Percentiles rank a stretch among this genome's conserved stretches.
Conservation (phyloP, 2,329 filamentous ascomycete species). For the Talaromyces atroroseus region DNA sequence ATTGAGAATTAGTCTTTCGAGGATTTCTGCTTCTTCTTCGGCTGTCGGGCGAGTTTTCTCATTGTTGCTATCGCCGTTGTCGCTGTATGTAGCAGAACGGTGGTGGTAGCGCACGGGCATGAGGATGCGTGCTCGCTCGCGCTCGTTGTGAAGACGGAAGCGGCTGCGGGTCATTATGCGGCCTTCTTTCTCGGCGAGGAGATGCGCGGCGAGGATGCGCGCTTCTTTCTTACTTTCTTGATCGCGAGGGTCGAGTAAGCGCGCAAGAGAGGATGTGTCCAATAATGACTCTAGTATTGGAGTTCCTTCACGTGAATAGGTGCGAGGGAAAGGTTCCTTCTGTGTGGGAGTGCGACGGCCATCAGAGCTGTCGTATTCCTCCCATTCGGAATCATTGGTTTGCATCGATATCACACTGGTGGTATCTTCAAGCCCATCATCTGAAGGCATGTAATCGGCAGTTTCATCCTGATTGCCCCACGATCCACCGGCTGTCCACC, state of each 20-base stretch:
- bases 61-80: slow-evolving; percentile 9
- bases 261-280: slow-evolving; percentile 64
- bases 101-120: slow-evolving; percentile 39
- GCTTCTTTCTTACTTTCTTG: slow-evolving; percentile 77
- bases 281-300: slow-evolving; percentile 59
- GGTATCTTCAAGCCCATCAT: slow-evolving; percentile 60
- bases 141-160: slow-evolving; percentile 55
- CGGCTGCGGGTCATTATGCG: slow-evolving; percentile 75
- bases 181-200: slow-evolving; percentile 52
- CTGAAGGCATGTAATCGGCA: slow-evolving; percentile 64
- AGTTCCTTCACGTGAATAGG: slow-evolving; percentile 39
- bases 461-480: slow-evolving; percentile 80
- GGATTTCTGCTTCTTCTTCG: slow-evolving; percentile 53
- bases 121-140: slow-evolving; percentile 65
- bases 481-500: slow-evolving; percentile 78
- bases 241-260: slow-evolving; percentile 73
- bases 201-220: slow-evolving; percentile 70
- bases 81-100: slow-evolving; percentile 26
- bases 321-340: slow-evolving; percentile 51
- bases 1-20: slow-evolving; percentile 56
- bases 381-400: slow-evolving; percentile 44
- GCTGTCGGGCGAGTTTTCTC: slow-evolving; percentile 32
- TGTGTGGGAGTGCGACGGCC: slow-evolving; percentile 70
- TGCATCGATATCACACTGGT: slow-evolving; percentile 74
- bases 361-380: slow-evolving; percentile 44